These are phyloP conservation scores for Barnettozyma pratensis DNA, from an alignment of 805 yeast species.

Conservation along the genomic window DNA sequence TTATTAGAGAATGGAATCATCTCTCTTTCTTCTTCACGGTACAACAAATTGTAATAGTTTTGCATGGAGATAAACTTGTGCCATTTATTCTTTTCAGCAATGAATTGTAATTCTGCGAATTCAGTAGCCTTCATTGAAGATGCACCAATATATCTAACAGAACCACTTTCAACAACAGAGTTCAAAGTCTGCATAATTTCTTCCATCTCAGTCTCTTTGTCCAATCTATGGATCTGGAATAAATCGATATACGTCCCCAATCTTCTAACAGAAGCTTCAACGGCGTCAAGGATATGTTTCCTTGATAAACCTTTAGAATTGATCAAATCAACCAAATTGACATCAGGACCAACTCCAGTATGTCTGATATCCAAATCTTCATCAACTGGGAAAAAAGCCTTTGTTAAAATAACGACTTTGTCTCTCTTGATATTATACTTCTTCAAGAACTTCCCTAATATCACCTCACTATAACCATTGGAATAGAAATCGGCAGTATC, in stretches of 20 bases:
- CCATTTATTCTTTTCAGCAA: conserved; percentile 55
- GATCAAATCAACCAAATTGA: conserved; percentile 17
- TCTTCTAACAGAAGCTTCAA: conserved; percentile 36
- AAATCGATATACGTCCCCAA: conserved; percentile 51
- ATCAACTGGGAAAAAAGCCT: conserved; percentile 25
- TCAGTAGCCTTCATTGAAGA: conserved; percentile 54
- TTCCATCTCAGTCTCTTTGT: conserved; percentile 39
- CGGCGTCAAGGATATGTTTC: conserved; percentile 42
- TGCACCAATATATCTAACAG: conserved; percentile 55
- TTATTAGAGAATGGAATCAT: conserved; percentile 49
- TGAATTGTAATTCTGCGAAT: conserved; percentile 47
- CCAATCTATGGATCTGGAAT: conserved; percentile 53
- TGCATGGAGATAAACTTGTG: conserved; percentile 57
- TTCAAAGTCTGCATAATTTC: conserved; percentile 53
- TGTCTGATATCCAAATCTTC: conserved; percentile 12
- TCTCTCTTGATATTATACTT: conserved; percentile 48
- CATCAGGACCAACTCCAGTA: conserved; percentile 4
- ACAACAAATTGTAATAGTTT: conserved; percentile 48
- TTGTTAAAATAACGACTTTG: conserved; percentile 50
- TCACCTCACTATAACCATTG: conserved; percentile 42
- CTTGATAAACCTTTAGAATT: conserved; percentile 39
- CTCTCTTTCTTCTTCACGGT: conserved; percentile 65
- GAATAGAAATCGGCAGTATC: conserved; percentile 49
- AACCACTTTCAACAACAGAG: conserved; percentile 42
- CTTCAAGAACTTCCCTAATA: conserved; percentile 50